These are phyloP conservation scores for Paraglomus brasilianum DNA, from an alignment of 192 early-diverging fungal species.

Conservation along the genomic window DNA sequence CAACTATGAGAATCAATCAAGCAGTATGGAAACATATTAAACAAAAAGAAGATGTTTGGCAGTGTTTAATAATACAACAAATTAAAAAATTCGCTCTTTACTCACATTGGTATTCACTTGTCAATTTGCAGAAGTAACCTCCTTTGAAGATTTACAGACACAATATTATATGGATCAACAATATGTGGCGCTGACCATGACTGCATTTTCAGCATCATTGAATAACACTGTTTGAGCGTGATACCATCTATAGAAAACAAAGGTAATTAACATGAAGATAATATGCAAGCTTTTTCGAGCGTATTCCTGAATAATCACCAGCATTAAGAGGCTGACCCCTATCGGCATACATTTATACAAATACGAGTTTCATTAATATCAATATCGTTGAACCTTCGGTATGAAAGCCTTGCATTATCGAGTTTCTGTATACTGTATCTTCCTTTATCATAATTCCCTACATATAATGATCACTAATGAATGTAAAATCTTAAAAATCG, in stretches of 20 bases:
- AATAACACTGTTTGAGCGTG: conserved; percentile 51
- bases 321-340: conserved; percentile 73
- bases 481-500: conserved; percentile 25
- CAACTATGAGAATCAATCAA: conserved; percentile 32
- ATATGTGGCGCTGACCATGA: conserved; percentile 73
- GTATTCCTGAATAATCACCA: conserved; percentile 38
- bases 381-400: conserved; percentile 72
- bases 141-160: conserved; percentile 52
- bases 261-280: background rate
- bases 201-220: conserved; percentile 42
- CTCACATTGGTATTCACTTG: conserved; percentile 47
- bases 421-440: conserved; percentile 81
- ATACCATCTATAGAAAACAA: conserved; percentile 48
- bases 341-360: conserved; percentile 80
- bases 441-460: conserved; percentile 82
- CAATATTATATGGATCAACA: conserved; percentile 72
- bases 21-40: too few relatives aligned
- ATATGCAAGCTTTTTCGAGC: background rate
- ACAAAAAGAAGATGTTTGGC: too few relatives aligned
- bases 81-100: background rate
- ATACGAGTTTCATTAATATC: conserved; percentile 66
- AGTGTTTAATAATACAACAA: too few relatives aligned
- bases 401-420: conserved; percentile 71
- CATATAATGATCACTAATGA: too few relatives aligned
- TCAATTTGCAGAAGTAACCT: conserved; percentile 36